Conservation (phyloP, 2,329 filamentous ascomycete species). For the Lecanosticta acicola region DNA sequence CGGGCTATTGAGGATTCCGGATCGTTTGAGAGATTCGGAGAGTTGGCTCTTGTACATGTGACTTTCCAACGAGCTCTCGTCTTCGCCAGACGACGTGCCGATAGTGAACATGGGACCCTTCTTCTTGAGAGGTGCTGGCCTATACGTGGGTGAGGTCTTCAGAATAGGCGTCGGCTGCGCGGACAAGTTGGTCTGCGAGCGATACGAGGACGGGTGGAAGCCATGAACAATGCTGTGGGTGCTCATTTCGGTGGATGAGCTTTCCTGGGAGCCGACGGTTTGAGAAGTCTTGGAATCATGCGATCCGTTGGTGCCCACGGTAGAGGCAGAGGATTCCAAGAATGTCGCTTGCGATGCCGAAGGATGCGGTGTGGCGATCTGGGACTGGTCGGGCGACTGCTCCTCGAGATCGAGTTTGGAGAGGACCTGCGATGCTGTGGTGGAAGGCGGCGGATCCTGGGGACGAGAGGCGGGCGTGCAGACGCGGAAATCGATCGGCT, state of each 20-base stretch:
- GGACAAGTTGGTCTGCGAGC: constrained; percentile 54
- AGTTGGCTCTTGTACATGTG: constrained; percentile 55
- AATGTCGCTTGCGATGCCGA: constrained; percentile 18
- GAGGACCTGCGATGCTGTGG: constrained; percentile 31
- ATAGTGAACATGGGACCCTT: constrained; percentile 68
- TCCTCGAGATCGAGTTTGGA: constrained; percentile 27
- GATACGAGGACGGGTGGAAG: constrained; percentile 67
- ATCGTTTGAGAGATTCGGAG: constrained; percentile 48
- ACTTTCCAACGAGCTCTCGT: constrained; percentile 69
- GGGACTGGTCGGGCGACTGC: constrained; percentile 36
- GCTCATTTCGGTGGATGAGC: constrained; percentile 56
- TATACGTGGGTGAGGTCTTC: constrained; percentile 42
- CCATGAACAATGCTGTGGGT: constrained; percentile 73
- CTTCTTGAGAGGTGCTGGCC: constrained; percentile 47
- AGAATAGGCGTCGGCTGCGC: constrained; percentile 55
- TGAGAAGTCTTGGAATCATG: constrained; percentile 37
- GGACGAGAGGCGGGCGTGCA: constrained; percentile 10
- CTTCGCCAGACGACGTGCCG: constrained; percentile 73
- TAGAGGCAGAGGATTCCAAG: constrained; percentile 55
- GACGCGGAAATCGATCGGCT: constrained; percentile 46
- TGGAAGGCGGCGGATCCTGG: constrained; percentile 16
- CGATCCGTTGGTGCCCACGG: constrained; percentile 41
- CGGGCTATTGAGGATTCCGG: constrained; percentile 33
- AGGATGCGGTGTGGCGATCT: constrained; percentile 21
- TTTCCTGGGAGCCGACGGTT: constrained; percentile 52